Base-by-base conservation (phyloP, 2,329 filamentous ascomycete genomes). In the Colletotrichum somersetense region DNA sequence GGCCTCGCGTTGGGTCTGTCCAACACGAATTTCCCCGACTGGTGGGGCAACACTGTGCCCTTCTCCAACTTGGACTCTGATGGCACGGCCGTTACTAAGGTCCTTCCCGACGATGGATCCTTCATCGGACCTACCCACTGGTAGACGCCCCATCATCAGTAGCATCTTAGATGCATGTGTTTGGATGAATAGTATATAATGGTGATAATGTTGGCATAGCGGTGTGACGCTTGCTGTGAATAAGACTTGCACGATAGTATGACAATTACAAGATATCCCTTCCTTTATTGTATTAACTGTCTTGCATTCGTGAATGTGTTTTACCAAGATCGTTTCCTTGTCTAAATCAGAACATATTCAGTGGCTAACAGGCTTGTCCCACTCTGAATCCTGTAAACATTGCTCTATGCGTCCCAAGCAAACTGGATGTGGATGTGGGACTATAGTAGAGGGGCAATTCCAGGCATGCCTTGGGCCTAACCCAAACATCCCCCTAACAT, bases 31-130 rank as follows among this genome's bases (percentile, higher is more conserved):
- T 80, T 88, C 68, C 85, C 87, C 0, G 69, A 77, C 0, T 91
- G 89, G 86, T 88, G 86, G 86, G 85, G 85, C 1, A 86, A 85
- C 71, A 79, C 77, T 0, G 80, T 84, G 1, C 74, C 76, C 1
- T 75, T 75, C 4, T 74, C 79, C 66, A 84, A 80, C 46, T 73
- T 83, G 56, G 79, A 82, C 58, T 71, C 61, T 2, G 63, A 78
- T 0, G 75, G 69, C 16, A 65, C 75, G 12, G 79, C 79, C 8
- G 77, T 80, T 1, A 76, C 77, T 2, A 79, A 79, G 74, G 53
- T 65, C 1, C 75, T 80, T 3, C 76, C 77, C 16, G 64, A 77
- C 11, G 77, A 77, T 63, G 75, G 75, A 0, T 77, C 75, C 7
- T 79, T 79, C 53, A 72, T 80, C 33, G 78, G 79, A 1, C 79